Evolutionary conservation across 805 yeast genomes (phyloP), one percentile per base, ranked within the genome.

Genomic region (Saturnispora sekii): DNA sequence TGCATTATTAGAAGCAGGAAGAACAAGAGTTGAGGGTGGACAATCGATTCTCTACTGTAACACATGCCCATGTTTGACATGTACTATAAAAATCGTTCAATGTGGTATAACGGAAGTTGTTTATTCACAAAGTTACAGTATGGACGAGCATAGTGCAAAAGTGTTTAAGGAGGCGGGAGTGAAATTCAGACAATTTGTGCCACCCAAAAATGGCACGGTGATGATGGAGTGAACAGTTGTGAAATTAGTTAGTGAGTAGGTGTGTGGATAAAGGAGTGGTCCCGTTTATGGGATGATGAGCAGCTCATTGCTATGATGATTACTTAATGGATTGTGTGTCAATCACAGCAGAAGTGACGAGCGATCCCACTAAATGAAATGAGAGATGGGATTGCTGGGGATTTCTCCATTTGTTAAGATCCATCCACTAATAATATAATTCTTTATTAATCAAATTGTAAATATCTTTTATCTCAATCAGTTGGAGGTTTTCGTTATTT

Each of bases 1-100:
- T 61, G 97, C 98, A 0, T 67, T 93, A 34, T 63, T 93, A 41
- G 98, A 93, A 61, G 86, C 96, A 7, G 98, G 98, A 1, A 71
- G 97, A 51, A 95, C 84, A 52, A 68, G 97, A 45, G 74, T 86
- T 10, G 84, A 84, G 0, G 64, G 63, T 10, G 63, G 68, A 35
- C 79, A 21, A 21, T 21, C 85, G 8, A 79, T 77, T 0, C 63
- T 88, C 46, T 93, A 93, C 60, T 93, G 98, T 65, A 93, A 93
- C 61, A 93, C 99, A 0, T 85, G 98, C 57, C 99, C 99, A 0
- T 93, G 99, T 60, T 68, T 93, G 48, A 93, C 98, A 0, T 93
- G 99, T 60, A 80, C 95, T 5, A 87, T 93, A 35, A 93, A 93
- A 64, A 90, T 93, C 43, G 95, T 88, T 8, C 99, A 93, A 63